These are phyloP conservation scores for Moniliella sp. DNA, from an alignment of 1,284 basidiomycete genomes.

Conservation along the genomic window DNA sequence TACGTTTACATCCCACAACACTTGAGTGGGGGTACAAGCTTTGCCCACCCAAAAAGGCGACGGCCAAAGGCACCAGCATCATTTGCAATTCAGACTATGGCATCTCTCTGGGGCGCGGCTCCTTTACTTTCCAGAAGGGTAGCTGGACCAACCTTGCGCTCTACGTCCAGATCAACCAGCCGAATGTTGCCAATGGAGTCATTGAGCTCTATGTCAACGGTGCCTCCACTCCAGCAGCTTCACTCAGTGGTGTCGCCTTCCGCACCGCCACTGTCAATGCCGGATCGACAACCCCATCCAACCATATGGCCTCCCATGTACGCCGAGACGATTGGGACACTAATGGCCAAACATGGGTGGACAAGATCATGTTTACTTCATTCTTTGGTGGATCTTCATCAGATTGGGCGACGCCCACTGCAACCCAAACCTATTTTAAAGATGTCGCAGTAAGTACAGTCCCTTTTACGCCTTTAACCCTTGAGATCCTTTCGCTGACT, in stretches of 20 bases:
- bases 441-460: constrained; percentile 8
- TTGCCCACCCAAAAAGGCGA: no score
- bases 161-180: constrained; percentile 5
- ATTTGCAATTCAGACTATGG: constrained; percentile 11
- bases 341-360: no score
- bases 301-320: no score
- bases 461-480: no score
- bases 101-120: constrained; percentile 9
- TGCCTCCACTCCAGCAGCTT: constrained; percentile 3
- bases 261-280: no score
- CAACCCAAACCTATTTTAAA: constrained; percentile 9
- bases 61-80: no score
- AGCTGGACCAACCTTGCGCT: constrained; percentile 10
- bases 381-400: constrained; percentile 9
- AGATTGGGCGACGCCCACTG: constrained; percentile 9
- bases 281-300: no score
- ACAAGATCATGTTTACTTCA: constrained; percentile 12
- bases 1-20: constrained; percentile 39
- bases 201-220: constrained; percentile 7
- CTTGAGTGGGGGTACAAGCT: no score
- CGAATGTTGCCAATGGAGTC: constrained; percentile 1
- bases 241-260: constrained; percentile 7
- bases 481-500: no score
- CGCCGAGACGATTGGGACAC: no score
- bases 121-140: constrained; percentile 4